Base-by-base conservation (phyloP, 495 filamentous ascomycete genomes). In the Chaetomium tenue region DNA sequence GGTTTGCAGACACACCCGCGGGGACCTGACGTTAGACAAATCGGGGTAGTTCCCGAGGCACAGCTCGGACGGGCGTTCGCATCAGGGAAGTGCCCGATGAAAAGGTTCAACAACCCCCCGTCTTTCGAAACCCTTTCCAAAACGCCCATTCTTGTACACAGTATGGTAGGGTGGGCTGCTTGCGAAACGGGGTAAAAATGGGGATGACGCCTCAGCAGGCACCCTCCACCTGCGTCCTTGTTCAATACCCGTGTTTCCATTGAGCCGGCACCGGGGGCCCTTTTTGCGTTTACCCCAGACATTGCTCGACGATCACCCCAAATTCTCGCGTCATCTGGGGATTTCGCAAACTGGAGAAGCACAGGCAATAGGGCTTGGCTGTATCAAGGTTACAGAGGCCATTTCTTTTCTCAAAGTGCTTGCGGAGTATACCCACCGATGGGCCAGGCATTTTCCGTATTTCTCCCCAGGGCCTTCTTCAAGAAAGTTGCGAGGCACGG, bases 211-310 rank as follows among this genome's bases (percentile, higher is more conserved):
- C 13, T 26, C 22, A 25, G 3, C 28, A 30, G 28, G 28, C 28
- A 30, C 28, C 28, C 28, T 30, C 28, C 28, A 30, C 6, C 28
- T 30, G 28, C 28, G 28, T 30, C 28, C 28, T 30, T 30, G 28
- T 30, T 30, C 22, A 55, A 20, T 8, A 39, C 30, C 22, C 40
- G 51, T 28, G 37, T 44, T 64, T 58, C 44, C 62, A 64, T 64
- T 64, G 62, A 57, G 44, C 54, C 62, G 62, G 55, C 9, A 54
- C 16, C 63, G 53, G 47, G 46, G 20, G 15, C 25, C 33, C 11
- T 20, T 25, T 26, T 47, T n/a, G 20, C 15, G 12, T 55, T 51
- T 58, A 64, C 53, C 62, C 62, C 62, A 50, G 62, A 64, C 62
- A 20, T 63, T 50, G 40, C 23, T 52, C 46, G 23, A 25, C 46